Evolutionary conservation across 78 protist genomes (phyloP), one percentile per base, ranked within the genome.

Genomic region (Dictyostelium capitatum): DNA sequence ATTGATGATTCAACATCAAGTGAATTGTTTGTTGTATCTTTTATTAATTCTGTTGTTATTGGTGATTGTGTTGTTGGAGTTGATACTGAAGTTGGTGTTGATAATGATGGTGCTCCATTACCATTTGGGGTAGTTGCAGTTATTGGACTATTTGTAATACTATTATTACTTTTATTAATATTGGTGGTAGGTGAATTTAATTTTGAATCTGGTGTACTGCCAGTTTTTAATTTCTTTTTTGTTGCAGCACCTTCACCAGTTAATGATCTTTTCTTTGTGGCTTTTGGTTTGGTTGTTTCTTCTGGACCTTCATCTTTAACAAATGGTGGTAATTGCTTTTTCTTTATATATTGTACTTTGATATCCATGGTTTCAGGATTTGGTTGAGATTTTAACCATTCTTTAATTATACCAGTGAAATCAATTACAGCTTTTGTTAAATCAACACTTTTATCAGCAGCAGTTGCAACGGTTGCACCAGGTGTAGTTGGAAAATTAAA

Each of bases 311-410:
- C 93, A 12, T 37, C 69, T 47, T 87, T 75, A 6, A 77, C 84
- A 87, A 87, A 87, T 37, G 69, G 54, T 0, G 93, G 93, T 1
- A 87, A n/a, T 51, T 78, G 75, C 50, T 62, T 82, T 25, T 48
- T 79, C 56, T 81, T 90, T 7, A 90, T 72, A 53, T 81, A 82
- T n/a, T 90, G 90, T 6, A 90, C 53, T 69, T 70, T 82, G 46
- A 91, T 91, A 30, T 91, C 96, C 92, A 93, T 93, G 10, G 85
- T 82, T 43, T 73, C 79, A 15, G 90, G 94, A 9, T 14, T 47
- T 50, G 87, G 80, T 14, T 67, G 77, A 32, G 77, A 25, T 73
- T 56, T 73, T 3, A 73, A 32, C 92, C 92, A 84, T 3, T 75
- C 89, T 47, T 93, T 83, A 57, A 94, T 85, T 14, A 62, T 65